phyloP scores from a whole-genome alignment of 805 yeast species.

The Candida tammaniensis region DNA sequence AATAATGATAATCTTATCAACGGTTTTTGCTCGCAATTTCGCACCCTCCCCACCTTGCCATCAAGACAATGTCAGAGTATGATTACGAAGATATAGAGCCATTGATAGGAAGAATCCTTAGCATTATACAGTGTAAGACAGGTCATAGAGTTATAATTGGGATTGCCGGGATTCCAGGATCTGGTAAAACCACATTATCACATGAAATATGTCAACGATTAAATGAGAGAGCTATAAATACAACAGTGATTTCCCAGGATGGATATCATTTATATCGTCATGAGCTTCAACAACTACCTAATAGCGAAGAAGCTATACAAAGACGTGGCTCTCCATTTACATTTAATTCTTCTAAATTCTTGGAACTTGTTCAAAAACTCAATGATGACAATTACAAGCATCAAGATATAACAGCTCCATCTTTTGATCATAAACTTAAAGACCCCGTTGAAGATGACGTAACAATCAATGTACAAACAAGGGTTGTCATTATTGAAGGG shows the following conservation, averaged over 20 bases:
- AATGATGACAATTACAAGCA: conserved; percentile 8
- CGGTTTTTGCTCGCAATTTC: too few relatives aligned
- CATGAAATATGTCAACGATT: conserved; percentile 33
- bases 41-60: too few relatives aligned
- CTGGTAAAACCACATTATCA: conserved; percentile 77
- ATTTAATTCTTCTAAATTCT: conserved; percentile 56
- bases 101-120: not conserved
- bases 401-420: conserved; percentile 52
- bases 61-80: not conserved
- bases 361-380: conserved; percentile 21
- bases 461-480: conserved; percentile 40
- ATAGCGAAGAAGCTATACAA: conserved; percentile 54
- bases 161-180: conserved; percentile 78
- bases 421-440: conserved; percentile 69
- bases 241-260: conserved; percentile 36
- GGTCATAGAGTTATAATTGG: conserved; percentile 48
- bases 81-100: not conserved
- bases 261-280: conserved; percentile 36
- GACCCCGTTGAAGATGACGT: conserved; percentile 67
- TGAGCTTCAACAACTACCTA: conserved; percentile 39
- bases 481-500: conserved; percentile 73
- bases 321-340: conserved; percentile 87
- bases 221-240: conserved; percentile 11
- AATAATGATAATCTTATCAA: too few relatives aligned
- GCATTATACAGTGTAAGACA: conserved; percentile 3